Percentiles rank a stretch among this genome's conserved stretches.
phyloP scores from a whole-genome alignment of 139 green algal genomes.

The Chlorella vulgaris region DNA sequence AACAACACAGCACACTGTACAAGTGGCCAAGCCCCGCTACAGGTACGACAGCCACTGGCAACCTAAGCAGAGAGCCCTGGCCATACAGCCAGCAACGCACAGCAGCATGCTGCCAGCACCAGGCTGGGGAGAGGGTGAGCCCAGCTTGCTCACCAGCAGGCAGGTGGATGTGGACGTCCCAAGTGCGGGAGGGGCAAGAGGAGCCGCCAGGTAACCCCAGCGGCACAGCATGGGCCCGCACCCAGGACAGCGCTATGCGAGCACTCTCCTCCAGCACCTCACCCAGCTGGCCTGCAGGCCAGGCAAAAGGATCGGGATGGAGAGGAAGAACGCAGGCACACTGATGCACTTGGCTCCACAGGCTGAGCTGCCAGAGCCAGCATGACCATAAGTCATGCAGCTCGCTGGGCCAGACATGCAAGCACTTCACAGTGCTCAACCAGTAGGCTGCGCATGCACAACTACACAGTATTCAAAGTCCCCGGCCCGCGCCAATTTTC shows the following conservation, averaged over 20 bases:
- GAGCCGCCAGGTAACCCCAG: conserved; percentile 23
- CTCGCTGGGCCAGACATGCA: not conserved
- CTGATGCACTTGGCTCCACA: not conserved
- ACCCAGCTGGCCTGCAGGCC: conserved; percentile 78
- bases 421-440: not conserved
- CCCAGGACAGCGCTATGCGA: conserved; percentile 90
- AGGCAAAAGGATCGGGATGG: not conserved
- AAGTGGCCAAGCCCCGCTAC: too few relatives aligned
- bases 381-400: too few relatives aligned
- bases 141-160: conserved; percentile 70
- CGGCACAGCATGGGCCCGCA: conserved; percentile 59
- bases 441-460: not conserved
- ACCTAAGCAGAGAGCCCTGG: too few relatives aligned
- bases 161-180: conserved; percentile 93
- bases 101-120: not conserved
- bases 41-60: too few relatives aligned
- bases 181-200: conserved; percentile 24
- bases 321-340: not conserved
- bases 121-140: not conserved
- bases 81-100: too few relatives aligned
- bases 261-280: conserved; percentile 95
- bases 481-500: not conserved
- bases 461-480: not conserved
- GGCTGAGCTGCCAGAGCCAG: not conserved
- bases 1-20: not conserved